Evolutionary conservation across 768 basidiomycete species (phyloP), one percentile per base, ranked within the genome.

Genomic region (Boletus bicolor): DNA sequence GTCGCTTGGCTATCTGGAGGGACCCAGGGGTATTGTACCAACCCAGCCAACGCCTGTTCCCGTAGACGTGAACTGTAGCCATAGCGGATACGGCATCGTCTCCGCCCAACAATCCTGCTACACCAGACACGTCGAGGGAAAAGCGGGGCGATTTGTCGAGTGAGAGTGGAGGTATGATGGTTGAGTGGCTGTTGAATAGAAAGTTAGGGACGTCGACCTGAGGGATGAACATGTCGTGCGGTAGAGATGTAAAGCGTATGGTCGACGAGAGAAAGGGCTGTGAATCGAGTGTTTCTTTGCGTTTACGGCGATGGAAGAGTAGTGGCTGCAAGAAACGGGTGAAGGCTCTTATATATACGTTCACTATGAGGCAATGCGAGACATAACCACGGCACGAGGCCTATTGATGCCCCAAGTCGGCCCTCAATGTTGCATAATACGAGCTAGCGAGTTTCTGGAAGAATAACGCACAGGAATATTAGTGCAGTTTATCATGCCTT

Each of bases 1-100:
- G 49, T 21, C 59, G 59, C 52, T 63, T 65, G 35, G 62, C 67
- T 21, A 70, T 55, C n/a, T 58, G 62, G 44, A 70, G 65, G 38
- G 69, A 67, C 2, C 73, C 73, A 0, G 73, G 72, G 1, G 64
- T 60, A 26, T 75, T 74, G 51, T 72, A 75, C 71, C 70, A 75
- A 1, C 73, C 73, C 11, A 71, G 49, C 67, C 65, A 75, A 26
- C 60, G 65, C 19, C 59, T 55, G 19, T 56, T 54, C 36, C 56
- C 53, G 44, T 67, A 67, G n/a, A 75, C 3, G 36, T 69, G 72
- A 2, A 66, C 64, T 8, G 64, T 55, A 4, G 55, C 57, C 65
- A 74, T 68, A 1, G 70, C 55, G 2, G 72, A 63, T 5, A 71
- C 38, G 4, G 71, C 73, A 19, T 64, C 64, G 7, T 72, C 61